These are phyloP conservation scores for Cladosporium velox DNA, from an alignment of 2,329 filamentous ascomycete species.

Conservation along the genomic window DNA sequence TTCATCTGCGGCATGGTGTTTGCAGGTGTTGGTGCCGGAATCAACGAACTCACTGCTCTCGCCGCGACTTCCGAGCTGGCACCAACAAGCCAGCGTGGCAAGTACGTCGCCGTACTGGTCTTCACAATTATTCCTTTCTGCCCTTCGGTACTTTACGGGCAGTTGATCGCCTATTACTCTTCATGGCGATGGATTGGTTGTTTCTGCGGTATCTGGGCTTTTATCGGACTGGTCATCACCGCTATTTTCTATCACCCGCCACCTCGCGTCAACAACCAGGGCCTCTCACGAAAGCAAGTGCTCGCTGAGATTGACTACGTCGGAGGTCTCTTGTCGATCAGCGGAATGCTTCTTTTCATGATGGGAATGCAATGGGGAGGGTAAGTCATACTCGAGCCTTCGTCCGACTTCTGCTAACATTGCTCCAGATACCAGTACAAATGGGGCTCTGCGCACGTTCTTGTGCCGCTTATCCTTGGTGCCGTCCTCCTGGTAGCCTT, in stretches of 20 bases:
- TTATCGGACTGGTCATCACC: constrained; percentile 54
- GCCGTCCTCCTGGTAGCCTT: constrained; percentile 36
- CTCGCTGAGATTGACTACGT: constrained; percentile 54
- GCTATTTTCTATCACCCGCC: constrained; percentile 58
- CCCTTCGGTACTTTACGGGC: constrained; percentile 63
- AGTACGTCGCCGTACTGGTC: constrained; percentile 62
- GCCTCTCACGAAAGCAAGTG: constrained; percentile 44
- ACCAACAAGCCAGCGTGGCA: constrained; percentile 64
- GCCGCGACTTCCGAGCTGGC: constrained; percentile 69
- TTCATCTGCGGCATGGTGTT: constrained; percentile 65
- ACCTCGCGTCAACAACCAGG: constrained; percentile 41
- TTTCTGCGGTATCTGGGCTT: constrained; percentile 53
- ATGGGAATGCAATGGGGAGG: constrained; percentile 41
- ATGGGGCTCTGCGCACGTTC: constrained; percentile 37
- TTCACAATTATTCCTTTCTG: constrained; percentile 65
- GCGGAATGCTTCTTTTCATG: constrained; percentile 55
- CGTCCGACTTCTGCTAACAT: background rate
- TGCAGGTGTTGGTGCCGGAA: constrained; percentile 65
- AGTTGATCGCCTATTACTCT: constrained; percentile 55
- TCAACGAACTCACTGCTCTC: constrained; percentile 69
- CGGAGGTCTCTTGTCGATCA: constrained; percentile 54
- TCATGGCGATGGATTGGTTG: constrained; percentile 60
- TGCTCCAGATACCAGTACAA: constrained; percentile 30
- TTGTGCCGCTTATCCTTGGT: constrained; percentile 39
- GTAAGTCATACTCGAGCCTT: background rate